Conservation (phyloP, 1,284 basidiomycete genomes). For the Apiotrichum brassicae region DNA sequence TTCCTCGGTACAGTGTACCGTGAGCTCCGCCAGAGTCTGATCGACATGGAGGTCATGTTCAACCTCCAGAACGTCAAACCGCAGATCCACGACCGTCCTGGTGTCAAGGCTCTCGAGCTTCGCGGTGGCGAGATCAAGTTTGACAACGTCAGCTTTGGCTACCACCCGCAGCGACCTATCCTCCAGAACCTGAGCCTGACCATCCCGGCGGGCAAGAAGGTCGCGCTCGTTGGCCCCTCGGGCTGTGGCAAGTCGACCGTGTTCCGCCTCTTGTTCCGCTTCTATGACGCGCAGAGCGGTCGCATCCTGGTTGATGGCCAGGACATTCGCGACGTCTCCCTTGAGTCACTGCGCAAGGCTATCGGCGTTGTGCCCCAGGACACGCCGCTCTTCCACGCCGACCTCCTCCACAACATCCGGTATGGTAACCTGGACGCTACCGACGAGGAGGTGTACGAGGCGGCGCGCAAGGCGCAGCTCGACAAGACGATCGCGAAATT, state of each 20-base stretch:
- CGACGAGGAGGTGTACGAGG: constrained; percentile 81
- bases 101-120: constrained; percentile 63
- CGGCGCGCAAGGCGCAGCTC: constrained; percentile 78
- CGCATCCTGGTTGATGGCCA: constrained; percentile 71
- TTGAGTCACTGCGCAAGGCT: constrained; percentile 64
- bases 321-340: constrained; percentile 66
- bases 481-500: constrained; percentile 71
- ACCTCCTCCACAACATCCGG: constrained; percentile 89
- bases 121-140: constrained; percentile 84
- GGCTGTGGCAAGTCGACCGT: constrained; percentile 98
- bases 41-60: constrained; percentile 96
- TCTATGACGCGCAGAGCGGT: constrained; percentile 80
- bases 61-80: constrained; percentile 80
- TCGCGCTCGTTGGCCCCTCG: constrained; percentile 91
- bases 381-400: constrained; percentile 91
- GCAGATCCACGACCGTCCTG: constrained; percentile 58
- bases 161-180: constrained; percentile 84
- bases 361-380: constrained; percentile 98
- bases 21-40: constrained; percentile 85
- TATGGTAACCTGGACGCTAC: constrained; percentile 85
- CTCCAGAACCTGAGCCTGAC: constrained; percentile 84
- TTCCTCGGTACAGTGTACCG: constrained; percentile 96
- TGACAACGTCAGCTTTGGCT: constrained; percentile 85
- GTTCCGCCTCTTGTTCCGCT: constrained; percentile 87
- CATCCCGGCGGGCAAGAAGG: constrained; percentile 90